These are phyloP conservation scores for Phytophthora multivora DNA, from an alignment of 352 stramenopile species.

Conservation along the genomic window DNA sequence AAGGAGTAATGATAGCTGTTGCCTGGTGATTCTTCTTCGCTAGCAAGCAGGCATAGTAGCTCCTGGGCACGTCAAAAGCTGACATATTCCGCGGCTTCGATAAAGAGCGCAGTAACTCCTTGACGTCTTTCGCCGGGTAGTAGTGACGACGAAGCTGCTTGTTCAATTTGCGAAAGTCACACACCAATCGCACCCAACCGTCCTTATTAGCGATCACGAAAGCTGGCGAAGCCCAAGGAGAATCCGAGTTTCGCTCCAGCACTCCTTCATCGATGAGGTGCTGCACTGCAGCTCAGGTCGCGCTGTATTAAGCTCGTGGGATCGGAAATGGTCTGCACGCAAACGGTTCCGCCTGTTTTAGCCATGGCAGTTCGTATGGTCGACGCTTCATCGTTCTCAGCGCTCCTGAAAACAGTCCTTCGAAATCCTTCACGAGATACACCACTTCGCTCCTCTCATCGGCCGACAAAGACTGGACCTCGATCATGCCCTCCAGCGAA, in stretches of 20 bases:
- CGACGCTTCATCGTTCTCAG: not conserved
- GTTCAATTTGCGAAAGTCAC: conserved; percentile 1
- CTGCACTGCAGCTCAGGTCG: not conserved
- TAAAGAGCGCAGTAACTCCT: not conserved
- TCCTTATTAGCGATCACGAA: conserved; percentile 16
- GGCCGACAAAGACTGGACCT: no score
- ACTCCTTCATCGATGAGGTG: not conserved
- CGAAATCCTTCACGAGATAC: not conserved
- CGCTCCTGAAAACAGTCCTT: not conserved
- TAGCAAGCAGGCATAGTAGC: not conserved
- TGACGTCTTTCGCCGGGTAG: not conserved
- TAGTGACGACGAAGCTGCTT: not conserved
- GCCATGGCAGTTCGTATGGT: not conserved
- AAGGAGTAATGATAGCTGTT: not conserved
- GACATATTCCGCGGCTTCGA: not conserved
- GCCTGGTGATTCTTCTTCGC: not conserved
- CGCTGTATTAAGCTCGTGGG: not conserved
- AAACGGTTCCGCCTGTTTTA: not conserved
- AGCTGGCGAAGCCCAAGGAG: not conserved
- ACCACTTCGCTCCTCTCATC: not conserved
- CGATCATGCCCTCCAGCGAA: not conserved
- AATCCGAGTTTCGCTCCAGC: not conserved
- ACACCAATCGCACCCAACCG: not conserved
- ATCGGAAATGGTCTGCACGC: not conserved
- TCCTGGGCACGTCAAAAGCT: not conserved